These are phyloP conservation scores for Golubevia pallescens DNA, from an alignment of 1,284 basidiomycete genomes.

Conservation along the genomic window DNA sequence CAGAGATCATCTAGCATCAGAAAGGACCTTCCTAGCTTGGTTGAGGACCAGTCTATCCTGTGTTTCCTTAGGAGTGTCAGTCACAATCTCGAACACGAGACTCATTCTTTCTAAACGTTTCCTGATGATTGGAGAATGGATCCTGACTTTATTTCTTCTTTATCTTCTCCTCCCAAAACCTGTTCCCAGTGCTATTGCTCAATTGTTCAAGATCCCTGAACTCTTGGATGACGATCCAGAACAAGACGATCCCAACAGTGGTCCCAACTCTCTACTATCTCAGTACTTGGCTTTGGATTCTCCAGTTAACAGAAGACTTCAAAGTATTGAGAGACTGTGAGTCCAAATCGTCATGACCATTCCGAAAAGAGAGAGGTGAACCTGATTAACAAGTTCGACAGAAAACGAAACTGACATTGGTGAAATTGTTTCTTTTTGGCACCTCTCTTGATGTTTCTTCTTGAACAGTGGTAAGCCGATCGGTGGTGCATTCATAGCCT, in stretches of 20 bases:
- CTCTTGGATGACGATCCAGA: slow-evolving; percentile 14
- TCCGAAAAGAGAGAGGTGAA: too few species aligned
- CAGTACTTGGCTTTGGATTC: neutral
- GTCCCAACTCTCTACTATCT: neutral
- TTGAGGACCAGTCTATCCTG: slow-evolving; percentile 60
- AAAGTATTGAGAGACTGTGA: neutral
- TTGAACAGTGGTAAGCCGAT: slow-evolving; percentile 34
- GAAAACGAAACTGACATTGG: neutral
- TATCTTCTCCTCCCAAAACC: neutral
- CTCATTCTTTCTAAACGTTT: too few species aligned
- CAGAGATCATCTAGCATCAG: slow-evolving; percentile 61
- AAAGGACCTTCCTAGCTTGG: slow-evolving; percentile 64
- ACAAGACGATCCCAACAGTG: neutral
- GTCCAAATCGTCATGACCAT: neutral
- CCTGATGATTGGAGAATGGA: too few species aligned
- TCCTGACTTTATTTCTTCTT: too few species aligned
- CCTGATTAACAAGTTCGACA: neutral
- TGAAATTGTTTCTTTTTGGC: neutral
- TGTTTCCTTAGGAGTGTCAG: slow-evolving; percentile 52
- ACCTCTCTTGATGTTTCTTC: neutral
- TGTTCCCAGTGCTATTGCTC: slow-evolving; percentile 39
- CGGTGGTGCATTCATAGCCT: slow-evolving; percentile 39
- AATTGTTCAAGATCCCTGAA: slow-evolving; percentile 57
- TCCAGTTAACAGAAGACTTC: neutral
- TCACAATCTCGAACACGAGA: neutral